Evolutionary conservation across 192 early-diverging fungal species (phyloP), one percentile per base, ranked within the genome.

Genomic region (Coemansia sp.): DNA sequence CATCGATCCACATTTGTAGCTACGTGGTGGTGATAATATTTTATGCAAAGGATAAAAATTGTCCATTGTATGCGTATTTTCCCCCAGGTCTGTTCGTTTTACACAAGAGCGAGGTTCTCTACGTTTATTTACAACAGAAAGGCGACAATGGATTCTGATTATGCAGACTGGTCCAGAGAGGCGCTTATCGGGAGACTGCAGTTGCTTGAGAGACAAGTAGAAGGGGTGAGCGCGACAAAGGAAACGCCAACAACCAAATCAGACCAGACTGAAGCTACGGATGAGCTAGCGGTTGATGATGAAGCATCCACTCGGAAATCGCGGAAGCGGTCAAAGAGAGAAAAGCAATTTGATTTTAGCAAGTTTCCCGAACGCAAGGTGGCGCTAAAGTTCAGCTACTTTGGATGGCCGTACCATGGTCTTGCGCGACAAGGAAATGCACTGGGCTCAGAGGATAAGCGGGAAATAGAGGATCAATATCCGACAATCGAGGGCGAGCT

Each of bases 341-440:
- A 55, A 10, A 62, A 58, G 5, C 62, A 79, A 1, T 95, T 98
- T 68, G 92, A 96, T 67, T 93, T 94, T 85, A 67, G 80, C 26
- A 86, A 86, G 61, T 91, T 95, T 63, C 76, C 91, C 33, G 82
- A 89, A 60, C 88, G 93, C 36, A 88, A 87, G 48, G 87, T 98
- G 18, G 95, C 94, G 6, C 85, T 98, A 63, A 90, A 91, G 70
- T 84, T 98, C 45, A 91, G 94, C 23, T 98, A 98, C 76, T 85
- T 97, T 72, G 96, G 96, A 4, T 94, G 91, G 91, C 81, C 88
- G 30, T 98, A 96, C 84, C 83, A 88, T 69, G 95, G 95, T 38
- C 88, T 96, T 64, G 93, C 93, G 3, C 80, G 89, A 0, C 93
- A 95, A 64, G 88, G 77, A 45, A 87, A 60, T 53, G 67, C 55